phyloP scores from a whole-genome alignment of 2,329 filamentous ascomycete species.

The Thyridium curvatum region DNA sequence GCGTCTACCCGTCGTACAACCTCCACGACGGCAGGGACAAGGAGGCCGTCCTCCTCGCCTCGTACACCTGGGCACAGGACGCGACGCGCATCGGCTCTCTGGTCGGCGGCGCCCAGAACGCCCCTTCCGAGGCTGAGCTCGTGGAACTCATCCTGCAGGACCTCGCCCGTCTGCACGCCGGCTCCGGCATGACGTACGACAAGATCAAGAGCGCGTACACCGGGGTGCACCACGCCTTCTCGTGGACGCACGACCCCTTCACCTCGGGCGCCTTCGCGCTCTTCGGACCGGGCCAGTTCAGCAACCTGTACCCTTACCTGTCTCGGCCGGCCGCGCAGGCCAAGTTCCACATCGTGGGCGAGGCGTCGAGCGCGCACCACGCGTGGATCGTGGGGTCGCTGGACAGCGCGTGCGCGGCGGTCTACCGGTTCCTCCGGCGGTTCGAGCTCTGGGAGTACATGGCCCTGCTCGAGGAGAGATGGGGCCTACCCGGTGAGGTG shows the following conservation, averaged over 20 bases:
- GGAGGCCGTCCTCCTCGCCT: slow-evolving; percentile 21
- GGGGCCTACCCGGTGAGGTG: too few species aligned
- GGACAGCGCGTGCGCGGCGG: slow-evolving; percentile 20
- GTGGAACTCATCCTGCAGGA: slow-evolving; percentile 4
- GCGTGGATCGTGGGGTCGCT: slow-evolving; percentile 31
- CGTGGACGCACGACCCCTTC: slow-evolving; percentile 27
- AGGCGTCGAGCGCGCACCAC: slow-evolving; percentile 27
- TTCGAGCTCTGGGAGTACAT: too few species aligned
- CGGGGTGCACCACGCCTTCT: slow-evolving; percentile 22
- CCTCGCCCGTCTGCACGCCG: slow-evolving; percentile 5
- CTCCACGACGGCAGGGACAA: slow-evolving; percentile 8
- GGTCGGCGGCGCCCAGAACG: background rate
- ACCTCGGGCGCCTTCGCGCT: slow-evolving; percentile 30
- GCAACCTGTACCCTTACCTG: slow-evolving; percentile 23
- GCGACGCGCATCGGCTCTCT: slow-evolving; percentile 18
- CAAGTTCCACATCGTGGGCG: slow-evolving; percentile 26
- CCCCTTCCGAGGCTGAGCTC: slow-evolving; percentile 2
- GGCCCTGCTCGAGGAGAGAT: too few species aligned
- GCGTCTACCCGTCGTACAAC: slow-evolving; percentile 27
- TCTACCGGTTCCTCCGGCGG: too few species aligned
- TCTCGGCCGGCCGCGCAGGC: slow-evolving; percentile 15
- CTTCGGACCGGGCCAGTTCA: slow-evolving; percentile 32
- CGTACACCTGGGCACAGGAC: slow-evolving; percentile 25
- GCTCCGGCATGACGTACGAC: background rate
- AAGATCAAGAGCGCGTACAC: too few species aligned